Conservation (phyloP, 23 red algal species). For the Chondrus crispus region DNA sequence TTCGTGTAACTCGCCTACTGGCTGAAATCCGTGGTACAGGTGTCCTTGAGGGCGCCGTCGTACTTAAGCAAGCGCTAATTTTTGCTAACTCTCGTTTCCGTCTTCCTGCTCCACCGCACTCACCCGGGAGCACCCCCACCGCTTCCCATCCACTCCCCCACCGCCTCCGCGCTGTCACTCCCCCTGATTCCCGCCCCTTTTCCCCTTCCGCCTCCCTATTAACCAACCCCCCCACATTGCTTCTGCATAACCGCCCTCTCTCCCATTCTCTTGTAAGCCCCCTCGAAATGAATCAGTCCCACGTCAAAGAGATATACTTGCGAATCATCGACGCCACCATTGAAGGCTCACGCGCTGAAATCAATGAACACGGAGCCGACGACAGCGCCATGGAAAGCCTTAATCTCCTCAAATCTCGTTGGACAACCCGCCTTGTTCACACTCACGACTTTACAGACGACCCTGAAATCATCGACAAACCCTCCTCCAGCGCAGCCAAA, state of each 20-base stretch:
- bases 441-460: conserved; percentile 65
- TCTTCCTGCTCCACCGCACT: neutral
- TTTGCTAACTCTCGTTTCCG: neutral
- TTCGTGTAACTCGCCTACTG: neutral
- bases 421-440: conserved; percentile 44
- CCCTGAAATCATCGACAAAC: conserved; percentile 52
- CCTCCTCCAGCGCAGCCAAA: neutral
- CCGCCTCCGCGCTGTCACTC: neutral
- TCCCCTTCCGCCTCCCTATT: neutral
- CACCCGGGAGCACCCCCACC: neutral
- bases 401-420: conserved; percentile 29
- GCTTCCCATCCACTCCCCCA: neutral
- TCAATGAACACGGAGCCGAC: conserved; percentile 34
- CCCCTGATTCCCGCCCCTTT: neutral
- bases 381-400: conserved; percentile 43
- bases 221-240: neutral
- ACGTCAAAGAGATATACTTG: conserved; percentile 52
- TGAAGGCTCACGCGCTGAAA: conserved; percentile 59
- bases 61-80: neutral
- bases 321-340: conserved; percentile 70
- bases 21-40: neutral
- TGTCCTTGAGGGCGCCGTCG: neutral
- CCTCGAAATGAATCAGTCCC: conserved; percentile 44
- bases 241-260: too few species aligned
- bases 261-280: too few species aligned